phyloP scores from a whole-genome alignment of 164 flowering plant species.

The Akebia trifoliata region DNA sequence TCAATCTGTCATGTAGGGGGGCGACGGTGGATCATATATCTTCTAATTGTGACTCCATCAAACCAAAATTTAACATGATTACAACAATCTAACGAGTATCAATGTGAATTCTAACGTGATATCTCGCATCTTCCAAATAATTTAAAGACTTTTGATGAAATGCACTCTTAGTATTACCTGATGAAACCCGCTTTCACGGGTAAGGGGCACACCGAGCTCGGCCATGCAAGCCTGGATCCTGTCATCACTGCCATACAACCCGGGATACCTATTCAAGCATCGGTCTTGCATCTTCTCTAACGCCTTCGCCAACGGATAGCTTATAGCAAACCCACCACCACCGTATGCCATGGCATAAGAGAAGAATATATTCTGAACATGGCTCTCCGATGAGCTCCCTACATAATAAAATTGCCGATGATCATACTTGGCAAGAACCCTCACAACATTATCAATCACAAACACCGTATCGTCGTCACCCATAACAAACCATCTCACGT shows the following conservation, averaged over 20 bases:
- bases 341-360: conserved; percentile 26
- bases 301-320: conserved; percentile 22
- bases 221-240: conserved; percentile 28
- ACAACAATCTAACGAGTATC: no score
- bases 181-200: conserved; percentile 22
- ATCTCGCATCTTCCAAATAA: no score
- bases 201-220: conserved; percentile 24
- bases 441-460: conserved; percentile 17
- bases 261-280: conserved; percentile 23
- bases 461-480: conserved; percentile 28
- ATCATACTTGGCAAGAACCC: conserved; percentile 21
- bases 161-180: conserved; percentile 11
- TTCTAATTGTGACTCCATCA: no score
- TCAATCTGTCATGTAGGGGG: no score
- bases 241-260: conserved; percentile 26
- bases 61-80: no score
- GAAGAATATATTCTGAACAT: conserved; percentile 25
- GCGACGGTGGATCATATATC: no score
- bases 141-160: no score
- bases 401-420: conserved; percentile 23
- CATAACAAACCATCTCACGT: conserved; percentile 31
- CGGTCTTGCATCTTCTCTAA: conserved; percentile 22
- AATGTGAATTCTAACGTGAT: no score
- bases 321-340: conserved; percentile 26
- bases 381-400: conserved; percentile 25